Conservation (phyloP, 1,139 yeast species). For the Blastobotrys proliferans region DNA sequence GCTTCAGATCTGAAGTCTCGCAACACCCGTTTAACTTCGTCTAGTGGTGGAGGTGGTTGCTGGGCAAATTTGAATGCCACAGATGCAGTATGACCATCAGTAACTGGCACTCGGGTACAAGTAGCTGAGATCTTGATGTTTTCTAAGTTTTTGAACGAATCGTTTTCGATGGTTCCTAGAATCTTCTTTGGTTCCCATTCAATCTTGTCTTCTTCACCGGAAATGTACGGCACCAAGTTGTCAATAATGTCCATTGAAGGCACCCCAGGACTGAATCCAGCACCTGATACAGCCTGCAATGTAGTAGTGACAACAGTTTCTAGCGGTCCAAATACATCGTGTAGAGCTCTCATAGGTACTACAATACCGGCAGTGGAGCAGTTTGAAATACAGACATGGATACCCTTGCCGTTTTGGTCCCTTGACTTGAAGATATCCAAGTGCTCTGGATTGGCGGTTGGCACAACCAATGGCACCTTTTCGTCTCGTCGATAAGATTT, state of each 20-base stretch:
- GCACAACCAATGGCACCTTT: slow-evolving; percentile 89
- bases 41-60: slow-evolving; percentile 80
- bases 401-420: slow-evolving; percentile 60
- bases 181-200: slow-evolving; percentile 98
- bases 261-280: slow-evolving; percentile 98
- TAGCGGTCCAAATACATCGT: slow-evolving; percentile 84
- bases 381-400: slow-evolving; percentile 90
- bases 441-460: slow-evolving; percentile 95
- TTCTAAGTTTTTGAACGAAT: slow-evolving; percentile 42
- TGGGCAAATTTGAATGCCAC: slow-evolving; percentile 79
- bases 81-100: slow-evolving; percentile 97
- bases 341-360: slow-evolving; percentile 91
- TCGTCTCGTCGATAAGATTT: slow-evolving; percentile 88
- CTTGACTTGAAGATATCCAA: slow-evolving; percentile 68
- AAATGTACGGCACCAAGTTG: slow-evolving; percentile 88
- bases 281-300: slow-evolving; percentile 96
- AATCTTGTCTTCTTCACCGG: slow-evolving; percentile 97
- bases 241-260: slow-evolving; percentile 92
- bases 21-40: slow-evolving; percentile 67
- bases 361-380: slow-evolving; percentile 98
- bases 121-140: slow-evolving; percentile 83
- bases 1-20: slow-evolving; percentile 84
- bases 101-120: slow-evolving; percentile 94
- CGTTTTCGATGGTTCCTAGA: slow-evolving; percentile 54
- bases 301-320: slow-evolving; percentile 86